phyloP scores from a whole-genome alignment of 2,329 filamentous ascomycete genomes.

The Clonostachys byssicola region DNA sequence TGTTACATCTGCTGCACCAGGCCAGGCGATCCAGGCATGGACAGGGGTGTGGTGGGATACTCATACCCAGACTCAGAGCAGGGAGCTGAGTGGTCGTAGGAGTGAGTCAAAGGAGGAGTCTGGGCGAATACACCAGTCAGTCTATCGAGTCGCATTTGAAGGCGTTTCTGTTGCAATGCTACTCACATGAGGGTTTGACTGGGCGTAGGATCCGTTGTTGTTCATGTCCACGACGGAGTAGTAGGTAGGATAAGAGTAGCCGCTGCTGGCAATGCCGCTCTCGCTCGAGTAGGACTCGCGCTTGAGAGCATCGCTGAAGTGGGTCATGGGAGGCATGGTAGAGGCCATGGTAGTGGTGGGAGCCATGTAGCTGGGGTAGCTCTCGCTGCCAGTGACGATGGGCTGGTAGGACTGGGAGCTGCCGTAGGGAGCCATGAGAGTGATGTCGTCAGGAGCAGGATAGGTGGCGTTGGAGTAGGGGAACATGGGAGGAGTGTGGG shows the following conservation, averaged over 20 bases:
- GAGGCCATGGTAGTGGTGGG: slow-evolving; percentile 44
- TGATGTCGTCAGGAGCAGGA: slow-evolving; percentile 56
- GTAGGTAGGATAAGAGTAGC: slow-evolving; percentile 47
- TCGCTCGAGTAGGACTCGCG: slow-evolving; percentile 56
- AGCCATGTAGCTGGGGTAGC: slow-evolving; percentile 52
- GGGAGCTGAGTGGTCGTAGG: slow-evolving; percentile 62
- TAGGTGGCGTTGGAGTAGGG: slow-evolving; percentile 66
- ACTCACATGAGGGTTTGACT: slow-evolving; percentile 74
- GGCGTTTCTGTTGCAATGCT: slow-evolving; percentile 1
- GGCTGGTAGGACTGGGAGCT: slow-evolving; percentile 44
- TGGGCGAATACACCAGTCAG: slow-evolving; percentile 31
- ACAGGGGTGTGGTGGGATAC: slow-evolving; percentile 67
- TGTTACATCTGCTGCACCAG: slow-evolving; percentile 27
- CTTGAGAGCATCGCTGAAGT: slow-evolving; percentile 64
- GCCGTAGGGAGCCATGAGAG: slow-evolving; percentile 56
- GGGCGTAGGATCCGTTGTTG: slow-evolving; percentile 57
- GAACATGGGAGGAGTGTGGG: slow-evolving; percentile 68
- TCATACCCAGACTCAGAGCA: slow-evolving; percentile 60
- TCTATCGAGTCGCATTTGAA: background rate
- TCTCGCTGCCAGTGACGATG: slow-evolving; percentile 45
- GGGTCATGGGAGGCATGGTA: slow-evolving; percentile 61
- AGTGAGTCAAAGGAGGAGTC: slow-evolving; percentile 75
- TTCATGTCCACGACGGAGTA: slow-evolving; percentile 62
- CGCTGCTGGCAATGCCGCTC: slow-evolving; percentile 58
- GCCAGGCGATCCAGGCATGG: slow-evolving; percentile 67